phyloP scores from a whole-genome alignment of 2,329 filamentous ascomycete species.

The Nigrograna mackinnonii region DNA sequence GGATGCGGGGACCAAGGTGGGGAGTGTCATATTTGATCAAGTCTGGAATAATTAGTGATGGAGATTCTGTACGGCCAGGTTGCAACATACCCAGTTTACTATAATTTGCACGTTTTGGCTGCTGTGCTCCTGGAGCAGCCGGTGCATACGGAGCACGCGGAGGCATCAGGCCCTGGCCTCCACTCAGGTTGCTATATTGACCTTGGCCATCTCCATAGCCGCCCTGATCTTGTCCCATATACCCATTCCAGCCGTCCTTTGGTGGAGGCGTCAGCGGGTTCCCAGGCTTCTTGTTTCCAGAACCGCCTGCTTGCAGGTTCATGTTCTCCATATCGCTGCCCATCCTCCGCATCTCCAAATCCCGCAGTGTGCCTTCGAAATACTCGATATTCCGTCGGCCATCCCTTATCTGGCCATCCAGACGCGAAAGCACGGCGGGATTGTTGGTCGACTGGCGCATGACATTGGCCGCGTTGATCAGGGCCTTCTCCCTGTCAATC shows the following conservation, averaged over 20 bases:
- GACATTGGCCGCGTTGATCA: conserved; percentile 90
- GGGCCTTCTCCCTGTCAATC: conserved; percentile 95
- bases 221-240: conserved; percentile 58
- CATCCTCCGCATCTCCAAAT: conserved; percentile 81
- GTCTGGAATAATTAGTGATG: conserved; percentile 59
- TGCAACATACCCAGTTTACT: conserved; percentile 82
- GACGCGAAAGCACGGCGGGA: conserved; percentile 82
- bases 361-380: conserved; percentile 87
- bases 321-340: conserved; percentile 69
- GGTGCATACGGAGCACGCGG: conserved; percentile 78
- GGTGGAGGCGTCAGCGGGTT: conserved; percentile 64
- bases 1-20: conserved; percentile 93
- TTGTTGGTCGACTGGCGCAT: conserved; percentile 98
- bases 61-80: conserved; percentile 6
- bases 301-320: conserved; percentile 59
- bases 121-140: conserved; percentile 66
- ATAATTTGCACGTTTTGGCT: conserved; percentile 79
- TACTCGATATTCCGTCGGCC: conserved; percentile 92
- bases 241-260: conserved; percentile 65
- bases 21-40: conserved; percentile 98
- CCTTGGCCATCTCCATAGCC: conserved; percentile 65
- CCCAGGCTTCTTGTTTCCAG: conserved; percentile 38
- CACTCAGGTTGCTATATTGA: conserved; percentile 64
- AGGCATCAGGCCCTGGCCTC: conserved; percentile 76
- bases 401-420: conserved; percentile 94